Evolutionary conservation across 164 flowering plant species (phyloP).

Genomic region (Chloranthus sessilifolius): DNA sequence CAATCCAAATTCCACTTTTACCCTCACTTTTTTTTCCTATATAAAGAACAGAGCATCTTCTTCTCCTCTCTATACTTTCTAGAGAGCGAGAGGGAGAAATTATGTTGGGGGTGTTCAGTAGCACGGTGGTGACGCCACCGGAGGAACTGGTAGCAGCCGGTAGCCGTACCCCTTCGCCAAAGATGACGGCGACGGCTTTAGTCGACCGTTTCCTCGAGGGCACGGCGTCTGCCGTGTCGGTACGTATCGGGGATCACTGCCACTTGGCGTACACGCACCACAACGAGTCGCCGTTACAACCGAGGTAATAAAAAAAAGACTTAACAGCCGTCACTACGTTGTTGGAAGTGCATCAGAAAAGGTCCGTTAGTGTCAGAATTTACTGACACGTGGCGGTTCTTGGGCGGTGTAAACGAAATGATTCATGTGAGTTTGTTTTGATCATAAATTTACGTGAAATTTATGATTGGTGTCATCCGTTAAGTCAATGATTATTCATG

Average conservation of each 20-base stretch:
- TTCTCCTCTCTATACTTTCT: not conserved
- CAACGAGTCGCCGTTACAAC: conserved; percentile 50
- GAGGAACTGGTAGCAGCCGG: conserved; percentile 90
- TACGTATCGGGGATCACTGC: conserved; percentile 52
- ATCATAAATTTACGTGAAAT: no score
- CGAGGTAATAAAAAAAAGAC: conserved; percentile 56
- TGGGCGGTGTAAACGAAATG: no score
- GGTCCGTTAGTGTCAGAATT: no score
- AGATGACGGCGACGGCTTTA: conserved; percentile 45
- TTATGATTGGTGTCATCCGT: no score
- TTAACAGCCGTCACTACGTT: no score
- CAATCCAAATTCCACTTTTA: no score
- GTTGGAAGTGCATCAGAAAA: no score
- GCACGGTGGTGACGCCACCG: conserved; percentile 66
- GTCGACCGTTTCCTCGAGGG: conserved; percentile 42
- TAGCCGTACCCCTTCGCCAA: conserved; percentile 78
- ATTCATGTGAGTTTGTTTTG: not conserved
- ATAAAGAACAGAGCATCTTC: no score
- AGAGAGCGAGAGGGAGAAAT: conserved; percentile 5
- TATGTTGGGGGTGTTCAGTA: conserved; percentile 89
- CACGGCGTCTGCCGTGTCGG: conserved; percentile 47
- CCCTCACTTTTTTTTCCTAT: no score
- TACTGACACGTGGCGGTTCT: no score
- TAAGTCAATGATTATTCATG: no score
- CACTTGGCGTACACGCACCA: conserved; percentile 71